Percentiles rank a stretch among this genome's conserved stretches.
These are phyloP conservation scores for Capsella rubella DNA, from an alignment of 441 rosid genomes.

Conservation along the genomic window DNA sequence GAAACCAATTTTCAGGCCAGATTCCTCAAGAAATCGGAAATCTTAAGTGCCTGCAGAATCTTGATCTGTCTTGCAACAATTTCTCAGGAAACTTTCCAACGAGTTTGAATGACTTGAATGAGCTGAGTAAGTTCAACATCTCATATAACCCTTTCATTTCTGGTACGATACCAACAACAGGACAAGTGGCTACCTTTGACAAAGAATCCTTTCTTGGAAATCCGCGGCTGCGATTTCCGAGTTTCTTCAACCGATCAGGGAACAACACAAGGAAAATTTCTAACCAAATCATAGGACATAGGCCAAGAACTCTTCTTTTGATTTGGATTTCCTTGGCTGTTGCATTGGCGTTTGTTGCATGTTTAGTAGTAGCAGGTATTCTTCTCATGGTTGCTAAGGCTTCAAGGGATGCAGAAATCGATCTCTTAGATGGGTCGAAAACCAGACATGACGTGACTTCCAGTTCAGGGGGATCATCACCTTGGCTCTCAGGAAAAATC, in stretches of 20 bases:
- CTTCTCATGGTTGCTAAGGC: conserved; percentile 49
- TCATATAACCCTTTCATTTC: conserved; percentile 78
- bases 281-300: conserved; percentile 24
- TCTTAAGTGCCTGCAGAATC: conserved; percentile 70
- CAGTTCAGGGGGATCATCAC: conserved; percentile 72
- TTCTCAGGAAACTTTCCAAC: conserved; percentile 79
- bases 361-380: conserved; percentile 56
- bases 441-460: conserved; percentile 58
- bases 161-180: conserved; percentile 72
- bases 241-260: conserved; percentile 49
- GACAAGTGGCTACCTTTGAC: conserved; percentile 81
- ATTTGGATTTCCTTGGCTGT: conserved; percentile 46
- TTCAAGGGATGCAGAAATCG: conserved; percentile 48
- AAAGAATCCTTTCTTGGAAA: conserved; percentile 75
- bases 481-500: conserved; percentile 72
- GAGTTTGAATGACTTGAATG: conserved; percentile 60
- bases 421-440: conserved; percentile 59
- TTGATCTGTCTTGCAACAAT: conserved; percentile 80
- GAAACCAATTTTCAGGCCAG: conserved; percentile 63
- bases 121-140: conserved; percentile 79
- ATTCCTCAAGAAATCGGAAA: conserved; percentile 70
- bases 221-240: conserved; percentile 65
- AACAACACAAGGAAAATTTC: conserved; percentile 43
- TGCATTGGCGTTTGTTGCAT: conserved; percentile 46
- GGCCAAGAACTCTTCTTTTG: conserved; percentile 36